Percentiles rank a stretch among this genome's conserved stretches.
These are phyloP conservation scores for Fusarium buharicum DNA, from an alignment of 2,329 filamentous ascomycete species.

Conservation along the genomic window DNA sequence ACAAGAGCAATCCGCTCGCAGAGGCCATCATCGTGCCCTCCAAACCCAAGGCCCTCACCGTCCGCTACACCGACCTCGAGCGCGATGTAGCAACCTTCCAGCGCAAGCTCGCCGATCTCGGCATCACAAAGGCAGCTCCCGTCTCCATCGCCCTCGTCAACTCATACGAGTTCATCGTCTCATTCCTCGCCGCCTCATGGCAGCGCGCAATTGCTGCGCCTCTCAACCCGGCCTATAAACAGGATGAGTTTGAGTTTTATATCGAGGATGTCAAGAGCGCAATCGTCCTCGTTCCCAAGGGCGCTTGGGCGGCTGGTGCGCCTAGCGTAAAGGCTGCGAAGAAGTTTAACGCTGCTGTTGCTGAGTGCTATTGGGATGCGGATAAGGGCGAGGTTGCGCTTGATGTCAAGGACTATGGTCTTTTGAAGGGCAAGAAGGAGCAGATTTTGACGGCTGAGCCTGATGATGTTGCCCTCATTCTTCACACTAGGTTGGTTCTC, in stretches of 20 bases:
- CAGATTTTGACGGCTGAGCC: slow-evolving; percentile 64
- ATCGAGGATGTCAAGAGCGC: slow-evolving; percentile 87
- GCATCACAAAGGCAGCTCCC: slow-evolving; percentile 73
- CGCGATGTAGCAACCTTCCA: slow-evolving; percentile 77
- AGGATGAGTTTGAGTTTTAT: slow-evolving; percentile 91
- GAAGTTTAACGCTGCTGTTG: slow-evolving; percentile 84
- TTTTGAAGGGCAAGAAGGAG: slow-evolving; percentile 62
- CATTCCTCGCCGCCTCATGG: slow-evolving; percentile 87
- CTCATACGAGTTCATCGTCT: slow-evolving; percentile 87
- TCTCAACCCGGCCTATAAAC: slow-evolving; percentile 89
- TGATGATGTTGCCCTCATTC: slow-evolving; percentile 83
- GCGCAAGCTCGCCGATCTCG: slow-evolving; percentile 78
- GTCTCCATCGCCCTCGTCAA: slow-evolving; percentile 87
- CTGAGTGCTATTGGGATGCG: slow-evolving; percentile 84
- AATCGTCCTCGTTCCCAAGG: slow-evolving; percentile 78
- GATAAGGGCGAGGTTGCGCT: slow-evolving; percentile 72
- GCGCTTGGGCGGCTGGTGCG: slow-evolving; percentile 72
- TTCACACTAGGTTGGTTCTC: slow-evolving; percentile 72
- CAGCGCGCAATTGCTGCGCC: slow-evolving; percentile 86
- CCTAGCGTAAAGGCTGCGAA: slow-evolving; percentile 80
- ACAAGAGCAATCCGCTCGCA: slow-evolving; percentile 55
- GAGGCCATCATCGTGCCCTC: slow-evolving; percentile 79
- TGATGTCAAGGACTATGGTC: slow-evolving; percentile 80
- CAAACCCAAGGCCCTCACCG: slow-evolving; percentile 68
- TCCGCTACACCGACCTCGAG: slow-evolving; percentile 75